phyloP scores from a whole-genome alignment of 2,329 filamentous ascomycete species.

The Geosmithia flava region DNA sequence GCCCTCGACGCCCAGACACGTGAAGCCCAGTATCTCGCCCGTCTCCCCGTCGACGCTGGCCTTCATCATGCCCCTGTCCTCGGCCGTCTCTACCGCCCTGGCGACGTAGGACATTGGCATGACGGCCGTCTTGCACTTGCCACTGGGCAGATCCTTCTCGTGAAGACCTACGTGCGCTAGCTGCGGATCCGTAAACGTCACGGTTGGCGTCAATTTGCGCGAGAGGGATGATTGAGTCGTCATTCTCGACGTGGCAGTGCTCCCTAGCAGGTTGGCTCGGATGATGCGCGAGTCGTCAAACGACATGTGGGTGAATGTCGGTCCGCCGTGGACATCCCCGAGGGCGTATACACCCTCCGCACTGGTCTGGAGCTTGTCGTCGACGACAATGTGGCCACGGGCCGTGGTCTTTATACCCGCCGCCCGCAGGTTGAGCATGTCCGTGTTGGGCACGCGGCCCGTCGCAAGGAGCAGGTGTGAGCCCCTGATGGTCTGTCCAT shows the following conservation, averaged over 20 bases:
- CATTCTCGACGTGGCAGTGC: constrained; percentile 12
- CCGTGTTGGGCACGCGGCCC: constrained; percentile 36
- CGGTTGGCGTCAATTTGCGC: constrained; percentile 28
- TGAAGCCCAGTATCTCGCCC: constrained; percentile 37
- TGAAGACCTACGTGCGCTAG: constrained; percentile 37
- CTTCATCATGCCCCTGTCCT: constrained; percentile 39
- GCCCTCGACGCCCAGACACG: constrained; percentile 35
- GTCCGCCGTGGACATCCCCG: constrained; percentile 38
- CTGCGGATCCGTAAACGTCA: constrained; percentile 41
- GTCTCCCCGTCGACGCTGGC: constrained; percentile 33
- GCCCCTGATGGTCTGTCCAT: constrained; percentile 13
- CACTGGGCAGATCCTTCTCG: constrained; percentile 18
- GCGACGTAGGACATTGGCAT: constrained; percentile 42
- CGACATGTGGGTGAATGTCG: constrained; percentile 42
- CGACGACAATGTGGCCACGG: constrained; percentile 29
- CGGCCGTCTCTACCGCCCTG: constrained; percentile 35
- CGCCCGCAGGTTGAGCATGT: constrained; percentile 24
- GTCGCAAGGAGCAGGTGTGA: constrained; percentile 37
- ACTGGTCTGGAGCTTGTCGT: constrained; percentile 30
- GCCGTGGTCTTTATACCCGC: constrained; percentile 26
- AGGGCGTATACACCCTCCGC: constrained; percentile 30
- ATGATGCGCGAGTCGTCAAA: constrained; percentile 44
- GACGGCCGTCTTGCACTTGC: constrained; percentile 20
- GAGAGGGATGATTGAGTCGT: constrained; percentile 11
- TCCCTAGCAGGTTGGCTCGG: constrained; percentile 25